Conservation (phyloP, 2,329 filamentous ascomycete genomes). For the Cladosporium halotolerans region DNA sequence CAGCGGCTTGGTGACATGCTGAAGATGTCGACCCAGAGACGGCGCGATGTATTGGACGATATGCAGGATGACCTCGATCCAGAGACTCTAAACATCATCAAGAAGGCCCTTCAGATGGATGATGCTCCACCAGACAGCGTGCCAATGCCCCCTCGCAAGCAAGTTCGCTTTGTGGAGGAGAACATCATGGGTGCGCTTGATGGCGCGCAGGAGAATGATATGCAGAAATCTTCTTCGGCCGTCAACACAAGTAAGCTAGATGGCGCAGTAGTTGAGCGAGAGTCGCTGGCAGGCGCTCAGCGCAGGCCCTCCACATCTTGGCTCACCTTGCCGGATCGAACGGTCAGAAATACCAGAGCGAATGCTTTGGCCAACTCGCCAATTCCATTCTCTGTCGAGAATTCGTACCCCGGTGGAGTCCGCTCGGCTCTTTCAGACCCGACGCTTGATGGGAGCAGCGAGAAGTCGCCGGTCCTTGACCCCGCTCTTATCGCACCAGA, state of each 20-base stretch:
- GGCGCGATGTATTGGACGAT: constrained; percentile 5
- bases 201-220: too few species aligned
- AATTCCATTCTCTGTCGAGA: not conserved
- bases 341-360: too few species aligned
- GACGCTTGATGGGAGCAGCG: not conserved
- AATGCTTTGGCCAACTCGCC: too few species aligned
- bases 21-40: constrained; percentile 15
- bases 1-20: constrained; percentile 16
- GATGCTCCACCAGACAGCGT: not conserved
- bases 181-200: not conserved
- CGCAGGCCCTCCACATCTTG: not conserved
- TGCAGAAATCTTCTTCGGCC: too few species aligned
- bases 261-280: not conserved
- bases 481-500: not conserved
- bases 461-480: not conserved
- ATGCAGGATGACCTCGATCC: constrained; percentile 11
- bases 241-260: not conserved
- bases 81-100: not conserved
- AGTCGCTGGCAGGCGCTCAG: not conserved
- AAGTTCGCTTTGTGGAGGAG: not conserved
- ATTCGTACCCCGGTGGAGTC: not conserved
- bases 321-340: too few species aligned
- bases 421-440: not conserved
- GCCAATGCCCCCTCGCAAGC: not conserved
- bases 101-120: not conserved